phyloP scores from a whole-genome alignment of 805 yeast genomes.

The Debaryomyces hansenii region DNA sequence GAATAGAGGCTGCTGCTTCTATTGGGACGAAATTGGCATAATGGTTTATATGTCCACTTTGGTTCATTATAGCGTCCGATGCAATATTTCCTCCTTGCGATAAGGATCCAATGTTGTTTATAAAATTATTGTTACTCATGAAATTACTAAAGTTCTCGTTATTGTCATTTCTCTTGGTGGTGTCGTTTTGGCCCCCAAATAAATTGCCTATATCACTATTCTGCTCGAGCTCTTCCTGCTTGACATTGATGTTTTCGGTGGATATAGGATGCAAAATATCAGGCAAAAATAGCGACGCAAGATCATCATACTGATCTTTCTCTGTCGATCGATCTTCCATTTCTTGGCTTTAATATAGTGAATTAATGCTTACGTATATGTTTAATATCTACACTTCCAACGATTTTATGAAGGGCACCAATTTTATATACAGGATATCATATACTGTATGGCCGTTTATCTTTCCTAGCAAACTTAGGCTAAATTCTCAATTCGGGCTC shows the following conservation, averaged over 20 bases:
- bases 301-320: constrained; percentile 35
- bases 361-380: not conserved
- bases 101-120: constrained; percentile 3
- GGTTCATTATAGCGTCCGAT: constrained; percentile 1
- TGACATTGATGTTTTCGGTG: not conserved
- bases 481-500: no score
- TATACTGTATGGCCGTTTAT: no score
- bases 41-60: constrained; percentile 22
- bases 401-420: no score
- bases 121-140: constrained; percentile 19
- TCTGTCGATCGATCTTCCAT: constrained; percentile 8
- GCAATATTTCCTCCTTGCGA: constrained; percentile 2
- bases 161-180: not conserved
- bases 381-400: no score
- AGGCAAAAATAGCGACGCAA: constrained; percentile 42
- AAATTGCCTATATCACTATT: not conserved
- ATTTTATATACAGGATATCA: no score
- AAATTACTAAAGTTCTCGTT: constrained; percentile 17
- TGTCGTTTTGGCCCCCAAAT: not conserved
- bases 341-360: not conserved
- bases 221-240: constrained; percentile 11
- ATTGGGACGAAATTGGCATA: constrained; percentile 26
- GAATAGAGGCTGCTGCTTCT: constrained; percentile 14
- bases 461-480: no score
- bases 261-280: constrained; percentile 30